Evolutionary conservation across 441 rosid genomes (phyloP).

Genomic region (Viola pubescens): DNA sequence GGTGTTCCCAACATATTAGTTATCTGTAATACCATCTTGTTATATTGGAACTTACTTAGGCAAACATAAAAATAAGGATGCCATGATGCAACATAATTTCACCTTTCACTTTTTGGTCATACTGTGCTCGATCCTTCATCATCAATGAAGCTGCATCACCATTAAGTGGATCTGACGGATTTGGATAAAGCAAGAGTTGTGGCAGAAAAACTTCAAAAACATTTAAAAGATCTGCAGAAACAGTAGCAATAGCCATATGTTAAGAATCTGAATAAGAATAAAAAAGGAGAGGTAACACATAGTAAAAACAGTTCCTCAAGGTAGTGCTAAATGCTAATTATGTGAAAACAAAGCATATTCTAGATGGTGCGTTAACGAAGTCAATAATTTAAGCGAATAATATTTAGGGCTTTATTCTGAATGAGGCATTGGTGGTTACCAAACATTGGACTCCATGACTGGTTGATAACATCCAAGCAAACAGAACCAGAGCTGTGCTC

Average conservation of each 20-base stretch:
- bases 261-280: conserved; percentile 3
- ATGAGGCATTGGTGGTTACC: conserved; percentile 31
- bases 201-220: conserved; percentile 64
- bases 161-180: conserved; percentile 57
- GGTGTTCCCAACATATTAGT: too few species aligned
- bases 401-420: neutral
- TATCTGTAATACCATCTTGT: too few species aligned
- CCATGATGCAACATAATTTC: neutral
- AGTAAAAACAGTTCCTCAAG: neutral
- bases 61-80: too few species aligned
- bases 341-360: neutral
- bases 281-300: neutral
- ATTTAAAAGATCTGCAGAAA: conserved; percentile 51
- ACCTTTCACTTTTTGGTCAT: conserved; percentile 64
- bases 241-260: conserved; percentile 1
- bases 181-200: conserved; percentile 63
- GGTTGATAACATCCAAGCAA: conserved; percentile 75
- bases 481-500: conserved; percentile 62
- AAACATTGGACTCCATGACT: conserved; percentile 84
- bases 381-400: neutral
- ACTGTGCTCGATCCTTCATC: conserved; percentile 50
- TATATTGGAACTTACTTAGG: too few species aligned
- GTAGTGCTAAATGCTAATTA: neutral
- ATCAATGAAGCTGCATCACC: conserved; percentile 64
- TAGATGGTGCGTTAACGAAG: neutral